phyloP scores from a whole-genome alignment of 2,329 filamentous ascomycete genomes.

The Pseudodiploospora longispora region DNA sequence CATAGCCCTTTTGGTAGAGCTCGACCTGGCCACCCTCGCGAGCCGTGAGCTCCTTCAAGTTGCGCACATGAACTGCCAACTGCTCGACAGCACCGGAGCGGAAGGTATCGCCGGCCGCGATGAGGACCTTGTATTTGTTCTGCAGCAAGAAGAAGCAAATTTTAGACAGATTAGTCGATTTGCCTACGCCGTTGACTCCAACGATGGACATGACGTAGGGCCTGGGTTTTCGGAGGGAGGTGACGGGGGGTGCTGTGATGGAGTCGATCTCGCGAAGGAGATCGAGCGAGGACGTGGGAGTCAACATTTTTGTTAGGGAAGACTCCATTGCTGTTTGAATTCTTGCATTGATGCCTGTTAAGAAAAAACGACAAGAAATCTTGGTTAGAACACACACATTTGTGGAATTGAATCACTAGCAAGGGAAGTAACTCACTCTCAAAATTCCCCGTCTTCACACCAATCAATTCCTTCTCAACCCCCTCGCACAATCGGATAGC shows the following conservation, averaged over 20 bases:
- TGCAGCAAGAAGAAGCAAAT: slow-evolving; percentile 97
- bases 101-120: slow-evolving; percentile 94
- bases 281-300: slow-evolving; percentile 88
- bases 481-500: slow-evolving; percentile 85
- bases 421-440: slow-evolving; percentile 45
- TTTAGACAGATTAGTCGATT: slow-evolving; percentile 95
- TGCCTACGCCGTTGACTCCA: slow-evolving; percentile 95
- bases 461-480: slow-evolving; percentile 81
- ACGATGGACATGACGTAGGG: slow-evolving; percentile 98
- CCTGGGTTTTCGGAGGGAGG: slow-evolving; percentile 56
- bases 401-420: not conserved
- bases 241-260: slow-evolving; percentile 58
- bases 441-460: slow-evolving; percentile 86
- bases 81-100: slow-evolving; percentile 95
- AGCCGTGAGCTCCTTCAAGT: slow-evolving; percentile 78
- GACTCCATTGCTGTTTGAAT: slow-evolving; percentile 85
- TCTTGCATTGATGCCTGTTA: slow-evolving; percentile 63
- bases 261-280: slow-evolving; percentile 87
- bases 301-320: slow-evolving; percentile 89
- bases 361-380: slow-evolving; percentile 2
- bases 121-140: slow-evolving; percentile 91
- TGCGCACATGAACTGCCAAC: slow-evolving; percentile 87
- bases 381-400: not conserved
- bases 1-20: slow-evolving; percentile 94
- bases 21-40: slow-evolving; percentile 82